Conservation (phyloP, 2,329 filamentous ascomycete genomes). For the Ceratocystiopsis sp. region DNA sequence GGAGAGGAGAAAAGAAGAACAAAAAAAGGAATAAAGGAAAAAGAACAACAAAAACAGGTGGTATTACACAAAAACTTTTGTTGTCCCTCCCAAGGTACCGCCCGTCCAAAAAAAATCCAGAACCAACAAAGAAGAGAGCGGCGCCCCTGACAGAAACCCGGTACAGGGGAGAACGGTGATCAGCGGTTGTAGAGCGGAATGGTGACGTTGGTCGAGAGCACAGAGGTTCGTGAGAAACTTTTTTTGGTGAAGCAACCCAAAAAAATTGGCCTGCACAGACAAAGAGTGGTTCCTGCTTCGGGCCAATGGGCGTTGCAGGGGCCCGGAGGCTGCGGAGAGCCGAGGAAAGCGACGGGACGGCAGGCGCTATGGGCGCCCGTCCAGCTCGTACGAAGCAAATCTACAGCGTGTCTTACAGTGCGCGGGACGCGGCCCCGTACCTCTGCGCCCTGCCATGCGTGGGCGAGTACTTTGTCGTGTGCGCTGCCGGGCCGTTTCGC, state of each 20-base stretch:
- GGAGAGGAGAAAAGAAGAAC: background rate
- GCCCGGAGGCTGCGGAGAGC: too few relatives aligned
- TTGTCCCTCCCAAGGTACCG: background rate
- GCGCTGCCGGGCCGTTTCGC: too few relatives aligned
- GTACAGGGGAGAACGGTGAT: background rate
- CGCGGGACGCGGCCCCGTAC: too few relatives aligned
- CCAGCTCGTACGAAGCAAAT: too few relatives aligned
- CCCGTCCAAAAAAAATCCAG: background rate
- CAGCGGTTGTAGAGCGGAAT: background rate
- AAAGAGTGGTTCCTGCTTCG: too few relatives aligned
- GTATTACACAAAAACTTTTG: slow-evolving; percentile 1
- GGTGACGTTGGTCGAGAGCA: background rate
- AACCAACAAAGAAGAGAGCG: background rate
- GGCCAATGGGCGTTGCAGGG: too few relatives aligned
- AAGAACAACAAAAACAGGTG: background rate
- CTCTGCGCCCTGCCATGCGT: too few relatives aligned
- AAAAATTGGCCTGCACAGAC: background rate
- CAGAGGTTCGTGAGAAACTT: background rate
- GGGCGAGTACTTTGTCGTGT: too few relatives aligned
- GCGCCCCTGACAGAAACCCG: background rate
- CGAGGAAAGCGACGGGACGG: too few relatives aligned
- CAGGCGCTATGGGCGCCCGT: too few relatives aligned
- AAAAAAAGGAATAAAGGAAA: background rate
- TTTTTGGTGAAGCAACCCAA: background rate
- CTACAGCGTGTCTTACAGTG: too few relatives aligned